phyloP scores from a whole-genome alignment of 1,139 yeast species.

The Candida anutae region DNA sequence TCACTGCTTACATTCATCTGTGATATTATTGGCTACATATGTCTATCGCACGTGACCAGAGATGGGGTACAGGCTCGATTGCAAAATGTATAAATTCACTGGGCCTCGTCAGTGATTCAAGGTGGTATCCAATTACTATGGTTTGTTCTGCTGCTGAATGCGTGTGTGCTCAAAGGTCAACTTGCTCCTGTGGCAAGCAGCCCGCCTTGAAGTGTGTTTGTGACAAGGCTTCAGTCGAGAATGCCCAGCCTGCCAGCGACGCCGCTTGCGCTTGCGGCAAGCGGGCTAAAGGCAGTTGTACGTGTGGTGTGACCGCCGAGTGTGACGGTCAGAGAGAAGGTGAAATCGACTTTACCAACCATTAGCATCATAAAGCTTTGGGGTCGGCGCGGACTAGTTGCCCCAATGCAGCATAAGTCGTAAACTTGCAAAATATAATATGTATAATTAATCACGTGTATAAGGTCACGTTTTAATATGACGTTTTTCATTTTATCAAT shows the following conservation, averaged over 20 bases:
- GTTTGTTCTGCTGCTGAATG: conserved; percentile 38
- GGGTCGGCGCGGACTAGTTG: too few relatives aligned
- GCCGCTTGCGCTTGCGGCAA: conserved; percentile 42
- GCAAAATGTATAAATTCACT: too few relatives aligned
- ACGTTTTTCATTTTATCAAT: too few relatives aligned
- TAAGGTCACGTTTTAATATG: too few relatives aligned
- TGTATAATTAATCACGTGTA: too few relatives aligned
- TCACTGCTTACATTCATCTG: too few relatives aligned
- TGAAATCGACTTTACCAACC: conserved; percentile 35
- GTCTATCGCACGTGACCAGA: too few relatives aligned
- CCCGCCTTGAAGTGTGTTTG: conserved; percentile 42
- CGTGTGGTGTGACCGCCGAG: conserved; percentile 32
- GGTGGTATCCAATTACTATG: conserved; percentile 15
- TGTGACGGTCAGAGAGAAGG: conserved; percentile 41
- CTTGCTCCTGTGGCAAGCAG: conserved; percentile 43
- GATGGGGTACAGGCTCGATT: too few relatives aligned
- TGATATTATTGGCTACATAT: too few relatives aligned
- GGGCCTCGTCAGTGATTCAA: conserved; percentile 1
- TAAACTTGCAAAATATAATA: too few relatives aligned
- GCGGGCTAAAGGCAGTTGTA: conserved; percentile 33
- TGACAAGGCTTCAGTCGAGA: conserved; percentile 34
- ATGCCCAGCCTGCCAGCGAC: conserved; percentile 26
- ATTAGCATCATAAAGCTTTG: too few relatives aligned
- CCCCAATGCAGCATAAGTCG: too few relatives aligned
- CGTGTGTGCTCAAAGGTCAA: conserved; percentile 42